phyloP scores from a whole-genome alignment of 805 yeast species.

The Suhomyces xylopsoci region DNA sequence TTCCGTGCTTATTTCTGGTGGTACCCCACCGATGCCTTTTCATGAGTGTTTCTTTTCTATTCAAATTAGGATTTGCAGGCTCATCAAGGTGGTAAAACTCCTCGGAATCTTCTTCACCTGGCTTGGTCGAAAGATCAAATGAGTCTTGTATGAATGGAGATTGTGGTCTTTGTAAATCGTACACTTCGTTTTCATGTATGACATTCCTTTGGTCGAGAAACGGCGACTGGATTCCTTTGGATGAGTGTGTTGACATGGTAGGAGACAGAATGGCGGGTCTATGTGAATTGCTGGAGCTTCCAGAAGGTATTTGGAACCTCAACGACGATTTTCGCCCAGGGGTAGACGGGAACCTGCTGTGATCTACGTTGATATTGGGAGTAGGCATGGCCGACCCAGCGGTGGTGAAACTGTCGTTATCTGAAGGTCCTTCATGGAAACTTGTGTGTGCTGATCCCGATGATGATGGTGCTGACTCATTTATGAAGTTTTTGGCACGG shows the following conservation, averaged over 20 bases:
- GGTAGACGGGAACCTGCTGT: slow-evolving; percentile 6
- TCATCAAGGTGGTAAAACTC: slow-evolving; percentile 16
- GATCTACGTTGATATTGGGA: slow-evolving; percentile 20
- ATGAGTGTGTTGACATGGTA: slow-evolving; percentile 1
- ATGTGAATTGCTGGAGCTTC: slow-evolving; percentile 1
- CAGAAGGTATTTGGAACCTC: slow-evolving; percentile 29
- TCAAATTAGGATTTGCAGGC: not conserved
- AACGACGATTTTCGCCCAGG: slow-evolving; percentile 22
- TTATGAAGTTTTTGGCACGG: not conserved
- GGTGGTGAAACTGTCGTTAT: not conserved
- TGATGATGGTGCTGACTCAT: not conserved
- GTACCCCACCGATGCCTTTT: slow-evolving; percentile 91
- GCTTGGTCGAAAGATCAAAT: slow-evolving; percentile 2
- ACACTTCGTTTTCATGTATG: slow-evolving; percentile 24
- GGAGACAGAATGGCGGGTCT: slow-evolving; percentile 8
- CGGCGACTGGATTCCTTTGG: slow-evolving; percentile 22
- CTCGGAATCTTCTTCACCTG: slow-evolving; percentile 6
- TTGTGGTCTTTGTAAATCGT: slow-evolving; percentile 21
- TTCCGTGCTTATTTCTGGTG: slow-evolving; percentile 69
- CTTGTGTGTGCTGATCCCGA: not conserved
- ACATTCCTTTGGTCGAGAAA: slow-evolving; percentile 21
- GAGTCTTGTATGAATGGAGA: slow-evolving; percentile 26
- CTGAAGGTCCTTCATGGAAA: not conserved
- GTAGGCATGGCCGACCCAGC: slow-evolving; percentile 21
- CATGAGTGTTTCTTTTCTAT: slow-evolving; percentile 49